These are phyloP conservation scores for Albizia julibrissin DNA, from an alignment of 306 rosid genomes.

Conservation along the genomic window DNA sequence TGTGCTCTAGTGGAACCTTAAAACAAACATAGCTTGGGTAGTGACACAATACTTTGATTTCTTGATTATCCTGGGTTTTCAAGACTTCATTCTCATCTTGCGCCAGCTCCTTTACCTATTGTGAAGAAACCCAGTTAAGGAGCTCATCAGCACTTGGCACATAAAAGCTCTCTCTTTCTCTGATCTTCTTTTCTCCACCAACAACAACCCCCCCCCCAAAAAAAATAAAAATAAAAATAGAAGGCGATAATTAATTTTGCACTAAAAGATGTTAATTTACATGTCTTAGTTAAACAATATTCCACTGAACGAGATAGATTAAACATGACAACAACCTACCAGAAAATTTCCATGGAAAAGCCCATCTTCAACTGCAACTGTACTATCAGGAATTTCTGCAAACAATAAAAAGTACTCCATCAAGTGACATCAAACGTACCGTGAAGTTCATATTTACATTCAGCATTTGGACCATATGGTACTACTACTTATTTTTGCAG, in stretches of 20 bases:
- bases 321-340: slow-evolving; percentile 45
- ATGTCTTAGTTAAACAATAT: slow-evolving; percentile 12
- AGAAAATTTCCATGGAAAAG: slow-evolving; percentile 58
- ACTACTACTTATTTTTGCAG: neutral
- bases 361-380: slow-evolving; percentile 48
- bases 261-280: slow-evolving; percentile 2
- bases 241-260: neutral
- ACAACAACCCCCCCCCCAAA: too few species aligned
- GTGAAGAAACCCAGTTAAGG: slow-evolving; percentile 31
- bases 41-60: slow-evolving; percentile 58
- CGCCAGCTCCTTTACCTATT: slow-evolving; percentile 70
- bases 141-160: slow-evolving; percentile 36
- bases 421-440: slow-evolving; percentile 13
- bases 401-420: slow-evolving; percentile 36
- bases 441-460: slow-evolving; percentile 19
- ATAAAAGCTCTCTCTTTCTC: neutral
- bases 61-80: slow-evolving; percentile 42
- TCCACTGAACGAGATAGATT: neutral
- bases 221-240: too few species aligned
- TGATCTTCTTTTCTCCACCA: neutral
- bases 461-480: neutral
- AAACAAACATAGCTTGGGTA: slow-evolving; percentile 22
- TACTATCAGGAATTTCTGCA: slow-evolving; percentile 45
- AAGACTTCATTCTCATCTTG: slow-evolving; percentile 52
- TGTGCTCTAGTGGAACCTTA: slow-evolving; percentile 5